Percentiles rank a stretch among this genome's conserved stretches.
These are phyloP conservation scores for Stropharia rugosoannulata DNA, from an alignment of 768 basidiomycete species.

Conservation along the genomic window DNA sequence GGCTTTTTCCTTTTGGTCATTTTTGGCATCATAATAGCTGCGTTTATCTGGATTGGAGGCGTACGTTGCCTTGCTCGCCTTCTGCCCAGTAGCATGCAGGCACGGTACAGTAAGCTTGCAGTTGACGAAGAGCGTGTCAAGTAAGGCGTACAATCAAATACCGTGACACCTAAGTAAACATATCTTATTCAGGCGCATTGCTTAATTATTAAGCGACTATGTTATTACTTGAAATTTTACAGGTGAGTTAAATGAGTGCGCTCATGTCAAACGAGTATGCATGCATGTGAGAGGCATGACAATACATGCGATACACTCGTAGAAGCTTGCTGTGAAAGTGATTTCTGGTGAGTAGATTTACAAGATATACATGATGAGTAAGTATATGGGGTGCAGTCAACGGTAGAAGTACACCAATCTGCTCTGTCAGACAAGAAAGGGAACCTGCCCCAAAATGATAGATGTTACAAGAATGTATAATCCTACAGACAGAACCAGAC, in stretches of 20 bases:
- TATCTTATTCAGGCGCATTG: slow-evolving; percentile 23
- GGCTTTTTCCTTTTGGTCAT: slow-evolving; percentile 39
- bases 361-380: neutral
- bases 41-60: slow-evolving; percentile 55
- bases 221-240: neutral
- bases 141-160: slow-evolving; percentile 28
- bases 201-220: slow-evolving; percentile 12
- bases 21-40: slow-evolving; percentile 40
- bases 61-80: slow-evolving; percentile 41
- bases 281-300: too few relatives aligned
- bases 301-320: too few relatives aligned
- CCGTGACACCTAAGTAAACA: slow-evolving; percentile 8
- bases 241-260: too few relatives aligned
- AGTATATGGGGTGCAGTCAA: neutral
- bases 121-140: slow-evolving; percentile 51
- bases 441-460: slow-evolving; percentile 8
- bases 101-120: slow-evolving; percentile 44
- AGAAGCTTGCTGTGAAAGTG: too few relatives aligned
- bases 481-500: neutral
- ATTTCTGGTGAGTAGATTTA: neutral
- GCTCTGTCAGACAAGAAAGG: slow-evolving; percentile 9
- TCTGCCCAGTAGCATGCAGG: slow-evolving; percentile 31
- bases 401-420: neutral
- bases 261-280: too few relatives aligned
- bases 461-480: slow-evolving; percentile 3